Conservation (phyloP, 2,329 filamentous ascomycete genomes). For the Seiridium unicorne region DNA sequence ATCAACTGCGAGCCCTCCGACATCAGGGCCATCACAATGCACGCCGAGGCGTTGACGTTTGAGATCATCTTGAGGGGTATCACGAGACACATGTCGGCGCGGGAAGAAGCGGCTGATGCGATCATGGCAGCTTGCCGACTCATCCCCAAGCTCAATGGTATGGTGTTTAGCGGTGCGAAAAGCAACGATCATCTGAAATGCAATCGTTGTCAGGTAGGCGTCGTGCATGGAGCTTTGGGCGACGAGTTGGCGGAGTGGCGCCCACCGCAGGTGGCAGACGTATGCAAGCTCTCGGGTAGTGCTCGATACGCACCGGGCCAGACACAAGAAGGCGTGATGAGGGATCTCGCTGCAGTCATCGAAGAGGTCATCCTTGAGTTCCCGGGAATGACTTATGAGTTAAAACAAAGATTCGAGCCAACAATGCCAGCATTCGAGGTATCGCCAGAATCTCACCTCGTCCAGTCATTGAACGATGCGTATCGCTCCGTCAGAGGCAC, state of each 20-base stretch:
- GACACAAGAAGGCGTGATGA: constrained; percentile 22
- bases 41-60: constrained; percentile 23
- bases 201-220: constrained; percentile 23
- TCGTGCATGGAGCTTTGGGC: constrained; percentile 23
- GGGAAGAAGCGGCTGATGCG: constrained; percentile 23
- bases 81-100: constrained; percentile 24
- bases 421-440: constrained; percentile 25
- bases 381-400: constrained; percentile 19
- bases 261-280: constrained; percentile 21
- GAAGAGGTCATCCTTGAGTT: constrained; percentile 14
- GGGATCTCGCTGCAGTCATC: constrained; percentile 15
- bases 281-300: constrained; percentile 21
- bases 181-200: constrained; percentile 20
- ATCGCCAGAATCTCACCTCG: constrained; percentile 13
- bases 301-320: constrained; percentile 24
- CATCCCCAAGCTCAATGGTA: constrained; percentile 17
- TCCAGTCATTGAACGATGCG: constrained; percentile 19
- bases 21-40: constrained; percentile 23
- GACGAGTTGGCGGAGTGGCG: constrained; percentile 22
- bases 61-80: constrained; percentile 19
- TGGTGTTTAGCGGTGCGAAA: constrained; percentile 19
- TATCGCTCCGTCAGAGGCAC: constrained; percentile 15
- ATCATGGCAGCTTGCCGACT: constrained; percentile 23
- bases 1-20: constrained; percentile 27
- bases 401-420: constrained; percentile 18